Percentiles rank a stretch among this genome's conserved stretches.
These are phyloP conservation scores for Atkinsonella texensis DNA, from an alignment of 2,329 filamentous ascomycete genomes.

Conservation along the genomic window DNA sequence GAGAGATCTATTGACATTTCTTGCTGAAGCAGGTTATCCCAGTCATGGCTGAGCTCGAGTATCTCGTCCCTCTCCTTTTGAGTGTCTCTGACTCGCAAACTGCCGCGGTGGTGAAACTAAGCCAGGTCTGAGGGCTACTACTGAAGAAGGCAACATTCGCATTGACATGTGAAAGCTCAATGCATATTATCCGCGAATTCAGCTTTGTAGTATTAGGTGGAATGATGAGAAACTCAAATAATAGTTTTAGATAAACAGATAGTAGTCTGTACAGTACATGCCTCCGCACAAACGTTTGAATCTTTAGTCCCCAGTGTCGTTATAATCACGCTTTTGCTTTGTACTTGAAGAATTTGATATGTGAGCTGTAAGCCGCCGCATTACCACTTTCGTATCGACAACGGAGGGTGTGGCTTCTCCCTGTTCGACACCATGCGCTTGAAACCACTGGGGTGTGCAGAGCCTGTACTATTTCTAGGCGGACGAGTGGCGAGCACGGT, in stretches of 20 bases:
- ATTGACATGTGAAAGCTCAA: too few species aligned
- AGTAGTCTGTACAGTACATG: conserved; percentile 1
- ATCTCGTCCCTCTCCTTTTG: too few species aligned
- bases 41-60: too few species aligned
- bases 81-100: too few species aligned
- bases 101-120: too few species aligned
- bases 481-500: conserved; percentile 22
- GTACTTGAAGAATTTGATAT: neutral
- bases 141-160: too few species aligned
- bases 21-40: too few species aligned
- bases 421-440: neutral
- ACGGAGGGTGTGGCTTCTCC: conserved; percentile 1
- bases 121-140: too few species aligned
- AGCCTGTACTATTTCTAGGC: neutral
- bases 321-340: neutral
- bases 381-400: conserved; percentile 2
- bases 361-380: neutral
- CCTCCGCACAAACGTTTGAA: neutral
- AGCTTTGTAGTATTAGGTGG: neutral
- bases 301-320: neutral
- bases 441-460: neutral
- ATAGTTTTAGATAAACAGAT: neutral
- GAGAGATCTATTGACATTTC: too few species aligned
- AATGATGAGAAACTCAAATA: neutral
- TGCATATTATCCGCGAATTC: too few species aligned